Base-by-base conservation (phyloP, 805 yeast species). In the Candida parachauliodes region DNA sequence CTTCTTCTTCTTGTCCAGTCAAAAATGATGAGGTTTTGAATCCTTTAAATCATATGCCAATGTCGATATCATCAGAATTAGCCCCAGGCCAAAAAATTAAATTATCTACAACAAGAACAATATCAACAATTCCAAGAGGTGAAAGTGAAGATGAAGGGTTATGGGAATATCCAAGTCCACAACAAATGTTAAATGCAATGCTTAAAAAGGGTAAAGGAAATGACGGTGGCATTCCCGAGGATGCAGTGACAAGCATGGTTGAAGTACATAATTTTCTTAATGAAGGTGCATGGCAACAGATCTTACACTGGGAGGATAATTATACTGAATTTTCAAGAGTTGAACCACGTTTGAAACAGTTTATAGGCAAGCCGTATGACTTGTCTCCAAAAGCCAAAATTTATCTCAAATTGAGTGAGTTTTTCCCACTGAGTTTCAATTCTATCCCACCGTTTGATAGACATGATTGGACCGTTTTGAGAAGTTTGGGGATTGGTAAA, bases 161-260 rank as follows among this genome's bases (percentile, higher is more conserved):
- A 33, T 93, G 99, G 99, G 98, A 93, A 62, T 93, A 93, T 57
- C 99, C 99, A 2, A 87, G 96, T 2, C 98, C 99, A 1, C 98
- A 93, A 62, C 99, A 93, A 59, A 93, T 93, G 99, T 80, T 88
- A 48, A 89, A 91, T 54, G 99, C 99, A 9, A 91, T 93, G 98
- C 66, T 88, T 19, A 79, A 91, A 46, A 93, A 93, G 65, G 96
- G 96, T 15, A 91, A 93, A 53, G n/a, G n/a, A n/a, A n/a, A n/a
- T n/a, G 81, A 76, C 2, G 83, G 86, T 31, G 94, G 83, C 33
- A 76, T 91, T 37, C 94, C 91, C 2, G 98, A 89, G 57, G 96
- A 88, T 46, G 96, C 96, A 1, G 97, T 93, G 3, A 96, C 87
- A 49, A 76, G 86, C 32, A 93, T 93, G 99, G 98, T 93, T 18